These are phyloP conservation scores for Nissolia schottii DNA, from an alignment of 306 rosid genomes.

Conservation along the genomic window DNA sequence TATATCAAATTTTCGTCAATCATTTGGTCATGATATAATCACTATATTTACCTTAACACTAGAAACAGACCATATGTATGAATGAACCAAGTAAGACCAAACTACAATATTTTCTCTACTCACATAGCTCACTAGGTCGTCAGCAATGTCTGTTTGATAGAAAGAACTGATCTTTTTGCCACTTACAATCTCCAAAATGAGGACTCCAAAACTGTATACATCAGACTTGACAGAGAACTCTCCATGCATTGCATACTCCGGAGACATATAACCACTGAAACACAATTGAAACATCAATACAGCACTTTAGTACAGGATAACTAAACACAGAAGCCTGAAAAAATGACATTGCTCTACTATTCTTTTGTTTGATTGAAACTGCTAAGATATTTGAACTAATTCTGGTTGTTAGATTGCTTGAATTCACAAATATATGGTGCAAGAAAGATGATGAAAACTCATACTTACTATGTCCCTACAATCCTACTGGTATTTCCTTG, in stretches of 20 bases:
- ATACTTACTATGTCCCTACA: slow-evolving; percentile 53
- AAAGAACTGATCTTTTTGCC: slow-evolving; percentile 34
- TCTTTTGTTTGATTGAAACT: not conserved
- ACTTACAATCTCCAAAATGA: slow-evolving; percentile 32
- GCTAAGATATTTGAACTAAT: not conserved
- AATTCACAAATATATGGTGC: not conserved
- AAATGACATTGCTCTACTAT: not conserved
- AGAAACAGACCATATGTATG: not conserved
- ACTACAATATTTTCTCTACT: slow-evolving; percentile 2
- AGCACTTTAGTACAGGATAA: not conserved
- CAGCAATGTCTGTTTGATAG: not conserved
- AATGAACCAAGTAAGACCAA: not conserved
- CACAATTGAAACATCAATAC: not conserved
- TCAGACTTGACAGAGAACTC: slow-evolving; percentile 26
- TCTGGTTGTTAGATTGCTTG: not conserved
- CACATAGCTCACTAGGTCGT: slow-evolving; percentile 30
- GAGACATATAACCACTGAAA: slow-evolving; percentile 33
- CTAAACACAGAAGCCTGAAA: not conserved
- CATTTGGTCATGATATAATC: not conserved
- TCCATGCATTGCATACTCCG: slow-evolving; percentile 18
- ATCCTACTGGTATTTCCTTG: slow-evolving; percentile 31
- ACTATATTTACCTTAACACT: not conserved
- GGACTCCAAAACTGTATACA: slow-evolving; percentile 26
- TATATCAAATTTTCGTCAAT: slow-evolving; percentile 9
- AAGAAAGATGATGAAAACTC: not conserved